A percentile compares a stretch with the other conserved stretches of the same genome.
Evolutionary conservation across 2,329 filamentous ascomycete genomes (phyloP).

Genomic region (Alternaria sp.): DNA sequence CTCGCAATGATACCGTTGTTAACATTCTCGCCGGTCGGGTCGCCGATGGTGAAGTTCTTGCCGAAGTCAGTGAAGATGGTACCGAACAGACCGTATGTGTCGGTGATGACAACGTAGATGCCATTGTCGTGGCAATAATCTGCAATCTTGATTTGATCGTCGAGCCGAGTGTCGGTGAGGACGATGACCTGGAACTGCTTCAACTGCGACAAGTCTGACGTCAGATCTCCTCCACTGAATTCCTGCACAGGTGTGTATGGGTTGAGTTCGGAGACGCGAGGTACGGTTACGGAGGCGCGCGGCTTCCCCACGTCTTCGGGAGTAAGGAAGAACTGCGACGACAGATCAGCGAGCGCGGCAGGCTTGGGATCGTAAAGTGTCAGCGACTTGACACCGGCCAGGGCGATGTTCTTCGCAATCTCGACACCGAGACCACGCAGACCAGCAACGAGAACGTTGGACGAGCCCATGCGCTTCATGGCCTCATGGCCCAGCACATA

Average conservation of each 20-base stretch:
- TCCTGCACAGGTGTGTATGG: constrained; percentile 91
- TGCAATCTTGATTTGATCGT: constrained; percentile 81
- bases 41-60: constrained; percentile 87
- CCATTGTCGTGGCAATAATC: constrained; percentile 95
- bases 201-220: constrained; percentile 78
- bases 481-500: constrained; percentile 79
- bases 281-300: constrained; percentile 84
- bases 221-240: constrained; percentile 71
- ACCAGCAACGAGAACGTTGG: constrained; percentile 90
- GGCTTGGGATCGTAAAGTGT: constrained; percentile 90
- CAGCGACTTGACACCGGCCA: constrained; percentile 97
- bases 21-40: constrained; percentile 88
- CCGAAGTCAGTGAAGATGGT: constrained; percentile 98
- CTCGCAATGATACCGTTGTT: constrained; percentile 87
- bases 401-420: constrained; percentile 97
- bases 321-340: constrained; percentile 95
- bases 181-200: constrained; percentile 94
- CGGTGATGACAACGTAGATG: constrained; percentile 86
- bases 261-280: constrained; percentile 92
- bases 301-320: constrained; percentile 90
- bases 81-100: constrained; percentile 93
- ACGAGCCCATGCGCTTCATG: constrained; percentile 99
- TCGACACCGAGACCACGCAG: constrained; percentile 95
- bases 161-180: constrained; percentile 81
- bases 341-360: constrained; percentile 85